phyloP scores from a whole-genome alignment of 306 rosid genomes.

The Prosopis cineraria region DNA sequence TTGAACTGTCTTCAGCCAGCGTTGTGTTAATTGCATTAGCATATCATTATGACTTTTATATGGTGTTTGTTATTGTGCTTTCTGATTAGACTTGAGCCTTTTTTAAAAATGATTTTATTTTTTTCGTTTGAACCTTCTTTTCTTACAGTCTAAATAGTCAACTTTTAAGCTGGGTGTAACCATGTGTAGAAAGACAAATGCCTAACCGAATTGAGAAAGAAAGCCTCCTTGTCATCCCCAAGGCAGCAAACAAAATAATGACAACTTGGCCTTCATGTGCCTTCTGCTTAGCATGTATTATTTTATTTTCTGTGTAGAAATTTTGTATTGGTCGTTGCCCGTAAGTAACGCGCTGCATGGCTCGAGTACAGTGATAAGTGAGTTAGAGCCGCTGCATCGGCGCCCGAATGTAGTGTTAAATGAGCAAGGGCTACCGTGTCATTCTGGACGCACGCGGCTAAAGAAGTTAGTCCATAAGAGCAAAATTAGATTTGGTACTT shows the following conservation, averaged over 20 bases:
- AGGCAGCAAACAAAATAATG: neutral
- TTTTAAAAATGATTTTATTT: too few relatives aligned
- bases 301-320: neutral
- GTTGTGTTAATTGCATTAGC: neutral
- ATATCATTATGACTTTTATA: neutral
- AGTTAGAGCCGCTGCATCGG: too few relatives aligned
- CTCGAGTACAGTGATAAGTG: too few relatives aligned
- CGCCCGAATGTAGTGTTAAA: too few relatives aligned
- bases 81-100: neutral
- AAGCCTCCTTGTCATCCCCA: neutral
- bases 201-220: neutral
- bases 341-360: too few relatives aligned
- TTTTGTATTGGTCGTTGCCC: neutral
- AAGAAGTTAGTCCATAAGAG: too few relatives aligned
- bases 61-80: neutral
- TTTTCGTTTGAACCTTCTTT: neutral
- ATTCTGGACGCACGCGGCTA: too few relatives aligned
- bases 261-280: neutral
- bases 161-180: neutral
- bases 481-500: too few relatives aligned
- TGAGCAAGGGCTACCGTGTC: too few relatives aligned
- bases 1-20: neutral
- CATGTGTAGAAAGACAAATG: neutral
- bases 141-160: neutral
- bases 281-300: neutral